phyloP scores from a whole-genome alignment of 75 land plant genomes.

The Cupressus sempervirens region DNA sequence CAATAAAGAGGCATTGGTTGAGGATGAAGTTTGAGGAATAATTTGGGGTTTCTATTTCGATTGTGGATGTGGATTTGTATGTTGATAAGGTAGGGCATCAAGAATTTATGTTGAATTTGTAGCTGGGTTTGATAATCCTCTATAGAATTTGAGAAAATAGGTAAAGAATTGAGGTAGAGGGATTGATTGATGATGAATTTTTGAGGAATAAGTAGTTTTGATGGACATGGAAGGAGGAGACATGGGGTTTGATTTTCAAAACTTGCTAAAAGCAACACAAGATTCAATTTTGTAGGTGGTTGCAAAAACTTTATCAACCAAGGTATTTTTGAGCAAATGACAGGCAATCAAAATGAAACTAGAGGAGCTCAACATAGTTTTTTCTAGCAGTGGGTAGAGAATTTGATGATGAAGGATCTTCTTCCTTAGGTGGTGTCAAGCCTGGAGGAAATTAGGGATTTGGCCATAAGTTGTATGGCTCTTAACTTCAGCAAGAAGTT shows the following conservation, averaged over 20 bases:
- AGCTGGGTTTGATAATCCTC: too few relatives aligned
- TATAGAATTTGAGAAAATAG: too few relatives aligned
- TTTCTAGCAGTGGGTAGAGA: constrained; percentile 18
- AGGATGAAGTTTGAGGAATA: too few relatives aligned
- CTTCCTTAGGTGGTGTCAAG: constrained; percentile 25
- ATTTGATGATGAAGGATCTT: neutral
- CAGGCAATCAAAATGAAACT: constrained; percentile 35
- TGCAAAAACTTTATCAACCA: constrained; percentile 27
- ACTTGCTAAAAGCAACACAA: neutral
- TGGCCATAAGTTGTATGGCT: constrained; percentile 44
- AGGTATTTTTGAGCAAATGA: constrained; percentile 49
- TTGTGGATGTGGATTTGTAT: too few relatives aligned
- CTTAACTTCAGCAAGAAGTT: constrained; percentile 72
- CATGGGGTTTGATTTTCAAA: neutral
- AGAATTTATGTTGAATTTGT: too few relatives aligned
- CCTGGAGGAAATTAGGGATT: constrained; percentile 28
- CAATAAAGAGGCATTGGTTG: too few relatives aligned
- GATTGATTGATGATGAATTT: too few relatives aligned
- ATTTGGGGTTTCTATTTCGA: too few relatives aligned
- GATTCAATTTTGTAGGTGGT: constrained; percentile 25
- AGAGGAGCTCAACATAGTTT: constrained; percentile 24
- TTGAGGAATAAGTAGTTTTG: too few relatives aligned
- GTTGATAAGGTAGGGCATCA: too few relatives aligned
- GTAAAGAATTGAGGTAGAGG: too few relatives aligned
- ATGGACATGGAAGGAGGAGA: neutral